These are phyloP conservation scores for Rhynchospora tenuis DNA, from an alignment of 176 grass and related monocot genomes.

Conservation along the genomic window DNA sequence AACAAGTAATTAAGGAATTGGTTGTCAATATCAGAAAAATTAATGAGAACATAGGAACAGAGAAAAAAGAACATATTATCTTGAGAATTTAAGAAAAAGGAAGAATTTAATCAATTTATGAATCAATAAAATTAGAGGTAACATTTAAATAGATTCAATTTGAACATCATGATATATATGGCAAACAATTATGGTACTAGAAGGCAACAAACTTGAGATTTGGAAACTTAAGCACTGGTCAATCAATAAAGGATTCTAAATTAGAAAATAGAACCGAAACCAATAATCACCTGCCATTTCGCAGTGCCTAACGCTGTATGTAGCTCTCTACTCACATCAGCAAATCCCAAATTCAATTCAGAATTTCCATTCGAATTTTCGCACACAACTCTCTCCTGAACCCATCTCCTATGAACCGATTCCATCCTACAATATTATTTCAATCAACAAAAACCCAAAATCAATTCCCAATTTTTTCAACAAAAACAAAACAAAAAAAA, in stretches of 20 bases:
- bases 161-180: background rate
- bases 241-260: background rate
- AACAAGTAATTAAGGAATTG: background rate
- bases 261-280: background rate
- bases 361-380: background rate
- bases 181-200: background rate
- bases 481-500: background rate
- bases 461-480: background rate
- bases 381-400: conserved; percentile 30
- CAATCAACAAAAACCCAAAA: background rate
- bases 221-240: conserved; percentile 5
- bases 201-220: background rate
- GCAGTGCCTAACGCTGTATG: conserved; percentile 68
- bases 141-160: background rate
- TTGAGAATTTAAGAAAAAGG: background rate
- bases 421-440: conserved; percentile 47
- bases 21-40: background rate
- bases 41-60: background rate
- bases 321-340: conserved; percentile 51
- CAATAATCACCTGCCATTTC: conserved; percentile 70
- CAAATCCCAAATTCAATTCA: conserved; percentile 9
- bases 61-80: background rate
- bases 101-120: background rate
- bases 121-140: background rate
- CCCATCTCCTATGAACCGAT: conserved; percentile 62